These are phyloP conservation scores for Corynespora cassiicola DNA, from an alignment of 2,329 filamentous ascomycete genomes.

Conservation along the genomic window DNA sequence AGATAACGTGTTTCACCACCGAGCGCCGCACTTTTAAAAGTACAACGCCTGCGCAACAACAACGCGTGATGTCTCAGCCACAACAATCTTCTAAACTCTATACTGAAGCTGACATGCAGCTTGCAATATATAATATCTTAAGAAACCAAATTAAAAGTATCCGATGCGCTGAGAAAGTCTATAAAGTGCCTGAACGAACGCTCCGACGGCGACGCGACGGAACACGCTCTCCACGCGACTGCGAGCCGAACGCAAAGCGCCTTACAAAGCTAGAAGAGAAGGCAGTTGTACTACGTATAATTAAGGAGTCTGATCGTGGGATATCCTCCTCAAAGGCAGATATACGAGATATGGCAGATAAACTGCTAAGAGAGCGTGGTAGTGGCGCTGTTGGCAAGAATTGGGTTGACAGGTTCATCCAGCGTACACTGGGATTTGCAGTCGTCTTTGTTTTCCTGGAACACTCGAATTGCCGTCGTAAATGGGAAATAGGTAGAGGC, in stretches of 20 bases:
- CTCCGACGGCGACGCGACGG: background rate
- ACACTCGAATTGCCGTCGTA: slow-evolving; percentile 4
- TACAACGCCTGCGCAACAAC: background rate
- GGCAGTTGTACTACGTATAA: slow-evolving; percentile 6
- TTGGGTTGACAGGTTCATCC: slow-evolving; percentile 19
- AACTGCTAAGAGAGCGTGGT: slow-evolving; percentile 13
- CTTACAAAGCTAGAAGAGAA: slow-evolving; percentile 13
- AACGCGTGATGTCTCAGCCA: slow-evolving; percentile 10
- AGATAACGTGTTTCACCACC: slow-evolving; percentile 10
- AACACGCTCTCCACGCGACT: slow-evolving; percentile 13
- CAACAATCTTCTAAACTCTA: background rate
- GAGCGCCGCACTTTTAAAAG: background rate
- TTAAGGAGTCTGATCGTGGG: background rate
- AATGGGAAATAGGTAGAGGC: slow-evolving; percentile 7
- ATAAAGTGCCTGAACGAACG: slow-evolving; percentile 5
- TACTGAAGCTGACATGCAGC: slow-evolving; percentile 9
- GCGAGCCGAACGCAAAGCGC: slow-evolving; percentile 17
- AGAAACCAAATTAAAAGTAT: slow-evolving; percentile 1
- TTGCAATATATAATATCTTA: slow-evolving; percentile 9
- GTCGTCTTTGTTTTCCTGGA: slow-evolving; percentile 1
- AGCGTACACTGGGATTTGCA: slow-evolving; percentile 7
- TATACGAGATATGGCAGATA: slow-evolving; percentile 23
- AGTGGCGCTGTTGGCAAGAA: slow-evolving; percentile 12
- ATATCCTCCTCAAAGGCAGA: slow-evolving; percentile 9
- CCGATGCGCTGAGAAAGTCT: slow-evolving; percentile 4